Conservation (phyloP, 176 grass and related monocot genomes). For the Lolium multiflorum region DNA sequence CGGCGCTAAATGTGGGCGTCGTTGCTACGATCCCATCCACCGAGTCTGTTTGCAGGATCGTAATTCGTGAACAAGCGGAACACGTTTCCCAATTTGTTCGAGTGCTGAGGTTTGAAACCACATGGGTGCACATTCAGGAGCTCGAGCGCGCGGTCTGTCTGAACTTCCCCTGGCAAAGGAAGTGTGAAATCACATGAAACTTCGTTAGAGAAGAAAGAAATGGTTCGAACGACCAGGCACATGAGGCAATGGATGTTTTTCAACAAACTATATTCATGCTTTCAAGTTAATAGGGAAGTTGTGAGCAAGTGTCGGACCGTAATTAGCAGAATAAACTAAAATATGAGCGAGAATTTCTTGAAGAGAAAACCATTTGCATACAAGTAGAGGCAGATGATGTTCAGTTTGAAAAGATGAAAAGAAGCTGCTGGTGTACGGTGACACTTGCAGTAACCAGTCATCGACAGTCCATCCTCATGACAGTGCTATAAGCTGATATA, state of each 20-base stretch:
- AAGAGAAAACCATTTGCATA: not conserved
- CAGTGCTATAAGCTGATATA: not conserved
- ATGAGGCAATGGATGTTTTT: not conserved
- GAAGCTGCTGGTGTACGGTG: not conserved
- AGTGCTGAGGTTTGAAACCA: slow-evolving; percentile 72
- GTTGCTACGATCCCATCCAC: slow-evolving; percentile 62
- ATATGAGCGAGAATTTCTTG: too few species aligned
- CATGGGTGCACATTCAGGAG: slow-evolving; percentile 74
- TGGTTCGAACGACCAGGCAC: not conserved
- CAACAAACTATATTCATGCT: not conserved
- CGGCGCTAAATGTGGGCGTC: not conserved
- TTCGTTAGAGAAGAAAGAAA: not conserved
- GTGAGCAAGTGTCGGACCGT: too few species aligned
- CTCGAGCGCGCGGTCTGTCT: slow-evolving; percentile 66
- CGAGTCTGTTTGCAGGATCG: slow-evolving; percentile 60
- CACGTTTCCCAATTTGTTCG: slow-evolving; percentile 86
- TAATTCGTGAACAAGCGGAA: slow-evolving; percentile 86
- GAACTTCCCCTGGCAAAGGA: slow-evolving; percentile 70
- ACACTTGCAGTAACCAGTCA: not conserved
- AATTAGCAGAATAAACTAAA: too few species aligned
- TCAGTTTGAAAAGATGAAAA: not conserved
- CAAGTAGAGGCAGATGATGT: not conserved
- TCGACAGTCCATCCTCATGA: not conserved
- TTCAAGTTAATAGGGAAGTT: too few species aligned
- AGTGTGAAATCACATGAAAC: not conserved